Percentiles rank a stretch among this genome's conserved stretches.
Conservation (phyloP, 257 asterid species). For the Nicotiana otophora region DNA sequence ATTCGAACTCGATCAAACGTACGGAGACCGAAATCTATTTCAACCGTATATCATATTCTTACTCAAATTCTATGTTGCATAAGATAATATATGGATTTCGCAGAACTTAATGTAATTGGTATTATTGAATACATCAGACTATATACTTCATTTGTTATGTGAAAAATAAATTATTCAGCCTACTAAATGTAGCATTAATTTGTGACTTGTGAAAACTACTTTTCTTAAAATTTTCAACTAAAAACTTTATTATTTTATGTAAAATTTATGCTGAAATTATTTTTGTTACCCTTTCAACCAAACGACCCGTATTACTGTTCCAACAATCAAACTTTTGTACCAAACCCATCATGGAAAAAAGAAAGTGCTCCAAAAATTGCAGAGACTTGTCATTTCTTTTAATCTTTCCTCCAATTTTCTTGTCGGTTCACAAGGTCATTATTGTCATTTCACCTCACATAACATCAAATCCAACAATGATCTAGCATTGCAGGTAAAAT, state of each 20-base stretch:
- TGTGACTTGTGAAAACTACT: too few species aligned
- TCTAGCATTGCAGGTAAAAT: conserved; percentile 17
- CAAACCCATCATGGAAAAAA: background rate
- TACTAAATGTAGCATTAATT: background rate
- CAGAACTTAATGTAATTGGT: too few species aligned
- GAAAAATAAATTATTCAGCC: background rate
- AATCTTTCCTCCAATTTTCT: conserved; percentile 11
- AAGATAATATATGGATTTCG: too few species aligned
- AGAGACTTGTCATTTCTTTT: background rate
- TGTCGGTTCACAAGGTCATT: conserved; percentile 56
- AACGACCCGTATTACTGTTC: background rate
- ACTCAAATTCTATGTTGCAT: too few species aligned
- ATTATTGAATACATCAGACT: too few species aligned
- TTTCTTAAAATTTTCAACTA: too few species aligned
- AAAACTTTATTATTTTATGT: background rate
- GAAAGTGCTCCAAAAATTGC: conserved; percentile 9
- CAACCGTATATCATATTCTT: too few species aligned
- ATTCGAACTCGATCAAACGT: too few species aligned
- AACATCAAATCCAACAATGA: conserved; percentile 15
- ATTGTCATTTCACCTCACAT: conserved; percentile 27
- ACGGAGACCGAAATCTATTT: too few species aligned
- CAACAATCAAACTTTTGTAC: background rate
- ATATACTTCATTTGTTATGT: too few species aligned
- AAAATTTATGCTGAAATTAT: background rate
- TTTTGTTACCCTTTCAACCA: background rate